Percentiles rank a stretch among this genome's conserved stretches.
These are phyloP conservation scores for Prunus davidiana DNA, from an alignment of 306 rosid genomes.

Conservation along the genomic window DNA sequence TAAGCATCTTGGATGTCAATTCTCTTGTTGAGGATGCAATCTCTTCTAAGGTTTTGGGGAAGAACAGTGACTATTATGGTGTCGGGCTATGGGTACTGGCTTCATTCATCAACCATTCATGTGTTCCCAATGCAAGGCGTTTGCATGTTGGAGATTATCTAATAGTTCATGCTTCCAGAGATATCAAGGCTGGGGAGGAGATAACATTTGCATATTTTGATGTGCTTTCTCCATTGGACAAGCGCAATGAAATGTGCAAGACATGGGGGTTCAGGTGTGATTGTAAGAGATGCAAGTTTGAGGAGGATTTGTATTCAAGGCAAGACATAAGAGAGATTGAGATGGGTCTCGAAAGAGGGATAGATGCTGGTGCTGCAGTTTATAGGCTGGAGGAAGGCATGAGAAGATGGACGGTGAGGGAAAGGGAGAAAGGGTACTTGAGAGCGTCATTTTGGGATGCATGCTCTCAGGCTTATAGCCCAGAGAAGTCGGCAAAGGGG, in stretches of 20 bases:
- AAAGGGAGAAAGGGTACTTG: slow-evolving; percentile 62
- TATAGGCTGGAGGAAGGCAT: slow-evolving; percentile 69
- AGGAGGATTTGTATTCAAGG: slow-evolving; percentile 38
- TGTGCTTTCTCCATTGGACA: slow-evolving; percentile 39
- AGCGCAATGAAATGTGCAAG: slow-evolving; percentile 53
- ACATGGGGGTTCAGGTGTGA: slow-evolving; percentile 77
- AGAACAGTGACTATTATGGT: slow-evolving; percentile 63
- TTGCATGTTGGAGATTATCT: slow-evolving; percentile 77
- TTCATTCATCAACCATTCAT: slow-evolving; percentile 77
- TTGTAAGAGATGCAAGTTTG: slow-evolving; percentile 80
- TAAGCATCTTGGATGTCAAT: slow-evolving; percentile 71
- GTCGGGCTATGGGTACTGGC: slow-evolving; percentile 83
- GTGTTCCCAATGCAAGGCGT: slow-evolving; percentile 69
- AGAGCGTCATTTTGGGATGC: slow-evolving; percentile 78
- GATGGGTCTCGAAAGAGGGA: slow-evolving; percentile 62
- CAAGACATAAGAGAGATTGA: slow-evolving; percentile 65
- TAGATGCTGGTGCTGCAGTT: slow-evolving; percentile 53
- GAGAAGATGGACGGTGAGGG: slow-evolving; percentile 68
- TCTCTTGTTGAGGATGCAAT: slow-evolving; percentile 69
- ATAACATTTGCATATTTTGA: slow-evolving; percentile 68
- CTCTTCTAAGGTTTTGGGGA: slow-evolving; percentile 69
- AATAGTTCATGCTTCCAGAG: slow-evolving; percentile 75
- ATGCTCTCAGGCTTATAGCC: slow-evolving; percentile 44
- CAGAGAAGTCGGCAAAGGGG: slow-evolving; percentile 55
- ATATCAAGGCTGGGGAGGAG: slow-evolving; percentile 81